A percentile compares a stretch with the other conserved stretches of the same genome.
These are phyloP conservation scores for Verruconis gallopava DNA, from an alignment of 2,329 filamentous ascomycete species.

Conservation along the genomic window DNA sequence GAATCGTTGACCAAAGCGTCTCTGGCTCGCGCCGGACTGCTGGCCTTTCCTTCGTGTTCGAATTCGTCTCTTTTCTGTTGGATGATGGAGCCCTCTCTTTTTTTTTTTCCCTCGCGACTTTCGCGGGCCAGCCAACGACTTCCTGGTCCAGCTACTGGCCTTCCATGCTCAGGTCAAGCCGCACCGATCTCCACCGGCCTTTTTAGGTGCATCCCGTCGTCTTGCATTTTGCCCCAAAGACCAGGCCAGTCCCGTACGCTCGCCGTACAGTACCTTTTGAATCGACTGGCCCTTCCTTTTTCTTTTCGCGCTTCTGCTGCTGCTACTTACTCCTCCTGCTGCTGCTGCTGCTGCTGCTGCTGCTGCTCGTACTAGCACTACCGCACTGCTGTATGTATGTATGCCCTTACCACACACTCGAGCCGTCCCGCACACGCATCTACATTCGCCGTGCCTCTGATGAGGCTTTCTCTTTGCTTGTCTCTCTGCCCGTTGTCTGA, in stretches of 20 bases:
- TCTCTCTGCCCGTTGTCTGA: not conserved
- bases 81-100: no score
- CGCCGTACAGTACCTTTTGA: no score
- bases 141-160: not conserved
- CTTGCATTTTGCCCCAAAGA: not conserved
- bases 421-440: not conserved
- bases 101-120: not conserved
- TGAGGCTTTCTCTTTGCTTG: not conserved
- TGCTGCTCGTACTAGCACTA: no score
- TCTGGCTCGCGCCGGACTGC: not conserved
- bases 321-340: no score
- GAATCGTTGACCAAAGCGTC: conserved; percentile 6
- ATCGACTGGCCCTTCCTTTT: conserved; percentile 9
- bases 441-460: not conserved
- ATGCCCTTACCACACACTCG: not conserved
- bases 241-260: not conserved
- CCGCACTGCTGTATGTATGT: conserved; percentile 5
- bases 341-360: not conserved
- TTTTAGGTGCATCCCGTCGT: conserved; percentile 6
- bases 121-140: not conserved
- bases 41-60: not conserved
- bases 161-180: no score
- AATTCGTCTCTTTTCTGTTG: not conserved
- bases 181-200: conserved; percentile 6
- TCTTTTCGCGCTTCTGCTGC: conserved; percentile 2